Conservation (phyloP, 2,329 filamentous ascomycete species). For the Aspergillus sp. region DNA sequence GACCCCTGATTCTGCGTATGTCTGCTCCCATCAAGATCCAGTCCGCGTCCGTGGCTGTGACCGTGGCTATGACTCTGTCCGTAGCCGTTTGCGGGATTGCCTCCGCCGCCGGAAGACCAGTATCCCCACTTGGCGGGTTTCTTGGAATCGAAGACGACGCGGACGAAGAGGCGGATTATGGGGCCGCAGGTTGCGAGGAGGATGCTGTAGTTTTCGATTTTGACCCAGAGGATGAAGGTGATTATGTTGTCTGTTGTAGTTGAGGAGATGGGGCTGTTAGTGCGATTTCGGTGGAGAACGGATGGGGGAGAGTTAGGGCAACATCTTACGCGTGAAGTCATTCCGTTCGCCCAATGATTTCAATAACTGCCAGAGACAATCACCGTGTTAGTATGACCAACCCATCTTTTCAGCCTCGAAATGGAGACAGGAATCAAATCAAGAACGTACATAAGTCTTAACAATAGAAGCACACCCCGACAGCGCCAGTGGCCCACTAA, state of each 20-base stretch:
- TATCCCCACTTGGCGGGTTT: conserved; percentile 24
- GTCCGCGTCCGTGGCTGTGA: conserved; percentile 11
- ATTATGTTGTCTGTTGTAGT: conserved; percentile 36
- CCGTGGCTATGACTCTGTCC: background rate
- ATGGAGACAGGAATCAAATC: background rate
- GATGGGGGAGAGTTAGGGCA: background rate
- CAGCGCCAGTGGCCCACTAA: conserved; percentile 40
- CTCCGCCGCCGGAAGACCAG: conserved; percentile 18
- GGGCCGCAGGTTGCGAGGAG: conserved; percentile 42
- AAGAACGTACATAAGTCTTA: conserved; percentile 38
- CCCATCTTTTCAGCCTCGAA: too few relatives aligned
- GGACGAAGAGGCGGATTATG: conserved; percentile 39
- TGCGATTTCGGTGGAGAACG: too few relatives aligned
- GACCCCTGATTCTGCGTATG: conserved; percentile 9
- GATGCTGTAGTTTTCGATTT: conserved; percentile 45
- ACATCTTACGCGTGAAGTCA: conserved; percentile 37
- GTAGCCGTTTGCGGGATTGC: conserved; percentile 15
- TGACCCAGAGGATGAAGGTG: conserved; percentile 42
- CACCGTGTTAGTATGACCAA: background rate
- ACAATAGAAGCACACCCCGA: conserved; percentile 42
- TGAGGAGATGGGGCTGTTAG: too few relatives aligned
- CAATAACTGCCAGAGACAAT: conserved; percentile 28
- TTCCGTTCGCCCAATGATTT: conserved; percentile 38
- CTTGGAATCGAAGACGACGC: conserved; percentile 24
- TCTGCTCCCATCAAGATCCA: background rate